These are phyloP conservation scores for Ophiostoma populinum DNA, from an alignment of 2,329 filamentous ascomycete species.

Conservation along the genomic window DNA sequence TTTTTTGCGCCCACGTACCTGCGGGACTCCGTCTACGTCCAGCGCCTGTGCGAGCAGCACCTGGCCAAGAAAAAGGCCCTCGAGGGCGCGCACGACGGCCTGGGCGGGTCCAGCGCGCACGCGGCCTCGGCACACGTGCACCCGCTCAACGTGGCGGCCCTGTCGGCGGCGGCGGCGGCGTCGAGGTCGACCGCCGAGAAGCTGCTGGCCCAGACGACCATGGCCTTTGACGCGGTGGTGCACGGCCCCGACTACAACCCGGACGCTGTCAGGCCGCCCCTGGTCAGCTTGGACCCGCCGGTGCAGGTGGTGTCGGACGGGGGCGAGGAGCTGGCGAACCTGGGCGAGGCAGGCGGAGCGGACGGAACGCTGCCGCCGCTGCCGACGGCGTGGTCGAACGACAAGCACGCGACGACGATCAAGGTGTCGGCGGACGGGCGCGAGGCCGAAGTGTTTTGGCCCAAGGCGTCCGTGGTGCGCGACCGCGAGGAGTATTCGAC, in stretches of 20 bases:
- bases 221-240: too few species aligned
- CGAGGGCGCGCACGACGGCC: slow-evolving; percentile 25
- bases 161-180: background rate
- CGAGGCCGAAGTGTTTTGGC: slow-evolving; percentile 45
- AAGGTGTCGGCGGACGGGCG: slow-evolving; percentile 60
- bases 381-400: slow-evolving; percentile 66
- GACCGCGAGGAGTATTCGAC: slow-evolving; percentile 66
- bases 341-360: slow-evolving; percentile 7
- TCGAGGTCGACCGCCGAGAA: too few species aligned
- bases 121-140: too few species aligned
- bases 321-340: background rate
- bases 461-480: slow-evolving; percentile 29
- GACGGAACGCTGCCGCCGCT: slow-evolving; percentile 38
- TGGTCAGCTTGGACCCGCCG: too few species aligned
- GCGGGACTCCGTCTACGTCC: slow-evolving; percentile 57
- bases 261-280: too few species aligned
- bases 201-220: too few species aligned
- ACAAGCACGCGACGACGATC: slow-evolving; percentile 55
- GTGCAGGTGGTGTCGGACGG: too few species aligned
- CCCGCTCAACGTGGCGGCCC: too few species aligned
- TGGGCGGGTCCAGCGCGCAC: too few species aligned
- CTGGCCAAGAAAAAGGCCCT: slow-evolving; percentile 32
- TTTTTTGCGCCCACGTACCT: slow-evolving; percentile 84
- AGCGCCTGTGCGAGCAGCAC: slow-evolving; percentile 55
- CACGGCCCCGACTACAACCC: too few species aligned